A percentile compares a stretch with the other conserved stretches of the same genome.
These are phyloP conservation scores for Crithidia expoeki DNA, from an alignment of 208 protist genomes.

Conservation along the genomic window DNA sequence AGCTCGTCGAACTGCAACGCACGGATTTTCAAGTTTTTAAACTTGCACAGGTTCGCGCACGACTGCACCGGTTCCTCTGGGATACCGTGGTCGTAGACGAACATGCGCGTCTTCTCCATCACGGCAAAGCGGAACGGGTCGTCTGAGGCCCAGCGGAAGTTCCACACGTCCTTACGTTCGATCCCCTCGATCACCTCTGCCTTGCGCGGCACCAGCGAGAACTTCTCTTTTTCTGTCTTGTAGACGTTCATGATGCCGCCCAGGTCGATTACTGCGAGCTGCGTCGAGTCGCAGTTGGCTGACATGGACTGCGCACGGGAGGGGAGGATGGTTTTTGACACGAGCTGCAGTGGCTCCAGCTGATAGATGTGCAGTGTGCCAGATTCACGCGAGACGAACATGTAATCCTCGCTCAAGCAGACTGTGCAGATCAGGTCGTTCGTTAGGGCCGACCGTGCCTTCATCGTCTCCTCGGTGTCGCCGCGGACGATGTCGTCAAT, in stretches of 20 bases:
- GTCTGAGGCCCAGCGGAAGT: constrained; percentile 93
- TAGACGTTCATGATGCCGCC: constrained; percentile 81
- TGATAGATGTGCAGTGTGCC: constrained; percentile 89
- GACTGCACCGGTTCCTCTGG: constrained; percentile 92
- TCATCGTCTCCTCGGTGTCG: constrained; percentile 58
- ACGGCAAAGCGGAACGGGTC: constrained; percentile 93
- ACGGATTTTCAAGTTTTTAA: constrained; percentile 91
- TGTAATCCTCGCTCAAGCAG: constrained; percentile 76
- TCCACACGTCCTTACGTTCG: constrained; percentile 96
- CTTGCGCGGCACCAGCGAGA: constrained; percentile 69
- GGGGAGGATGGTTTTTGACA: constrained; percentile 76
- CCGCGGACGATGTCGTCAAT: constrained; percentile 90
- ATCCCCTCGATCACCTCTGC: constrained; percentile 65
- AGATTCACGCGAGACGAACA: constrained; percentile 92
- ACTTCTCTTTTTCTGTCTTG: constrained; percentile 53
- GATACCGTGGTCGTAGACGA: constrained; percentile 88
- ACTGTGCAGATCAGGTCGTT: constrained; percentile 93
- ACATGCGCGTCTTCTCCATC: constrained; percentile 96
- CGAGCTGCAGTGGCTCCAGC: constrained; percentile 84
- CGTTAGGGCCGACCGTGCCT: constrained; percentile 73
- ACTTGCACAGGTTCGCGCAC: constrained; percentile 93
- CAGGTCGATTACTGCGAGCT: constrained; percentile 92
- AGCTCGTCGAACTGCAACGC: constrained; percentile 94
- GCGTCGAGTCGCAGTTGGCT: constrained; percentile 92
- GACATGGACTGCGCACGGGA: constrained; percentile 82